Conservation (phyloP, 192 early-diverging fungal genomes). For the Chytriomyces sp. region DNA sequence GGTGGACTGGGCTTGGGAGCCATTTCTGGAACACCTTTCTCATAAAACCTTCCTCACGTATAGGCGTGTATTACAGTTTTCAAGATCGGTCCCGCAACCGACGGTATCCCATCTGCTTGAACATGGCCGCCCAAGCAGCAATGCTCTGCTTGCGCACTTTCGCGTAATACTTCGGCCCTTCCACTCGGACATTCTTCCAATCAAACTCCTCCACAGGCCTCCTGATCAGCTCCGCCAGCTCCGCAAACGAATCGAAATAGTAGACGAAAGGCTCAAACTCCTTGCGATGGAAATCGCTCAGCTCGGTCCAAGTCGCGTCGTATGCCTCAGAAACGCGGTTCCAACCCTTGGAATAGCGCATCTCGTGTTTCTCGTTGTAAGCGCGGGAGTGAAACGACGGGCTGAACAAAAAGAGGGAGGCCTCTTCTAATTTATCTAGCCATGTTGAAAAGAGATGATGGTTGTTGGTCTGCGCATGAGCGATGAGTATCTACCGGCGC, state of each 20-base stretch:
- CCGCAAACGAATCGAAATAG: constrained; percentile 10
- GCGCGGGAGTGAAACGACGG: neutral
- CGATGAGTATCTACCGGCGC: neutral
- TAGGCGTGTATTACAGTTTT: neutral
- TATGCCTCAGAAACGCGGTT: neutral
- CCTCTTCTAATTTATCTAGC: constrained; percentile 24
- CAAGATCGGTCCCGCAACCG: neutral
- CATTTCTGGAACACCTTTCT: too few species aligned
- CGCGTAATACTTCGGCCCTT: neutral
- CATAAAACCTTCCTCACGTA: too few species aligned
- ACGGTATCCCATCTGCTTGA: neutral
- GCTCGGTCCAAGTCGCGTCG: constrained; percentile 6
- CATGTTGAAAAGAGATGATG: constrained; percentile 23
- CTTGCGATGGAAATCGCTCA: neutral
- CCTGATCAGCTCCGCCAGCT: neutral
- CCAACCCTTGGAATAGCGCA: neutral
- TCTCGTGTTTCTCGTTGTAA: neutral
- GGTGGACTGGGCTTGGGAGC: too few species aligned
- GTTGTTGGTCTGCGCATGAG: constrained; percentile 16
- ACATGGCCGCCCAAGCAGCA: neutral
- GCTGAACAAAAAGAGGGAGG: neutral
- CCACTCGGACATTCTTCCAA: constrained; percentile 1
- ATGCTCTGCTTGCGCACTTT: neutral
- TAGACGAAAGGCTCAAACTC: constrained; percentile 9
- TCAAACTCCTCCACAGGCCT: neutral